Conservation (phyloP, 495 filamentous ascomycete species). For the Tuber magnatum region DNA sequence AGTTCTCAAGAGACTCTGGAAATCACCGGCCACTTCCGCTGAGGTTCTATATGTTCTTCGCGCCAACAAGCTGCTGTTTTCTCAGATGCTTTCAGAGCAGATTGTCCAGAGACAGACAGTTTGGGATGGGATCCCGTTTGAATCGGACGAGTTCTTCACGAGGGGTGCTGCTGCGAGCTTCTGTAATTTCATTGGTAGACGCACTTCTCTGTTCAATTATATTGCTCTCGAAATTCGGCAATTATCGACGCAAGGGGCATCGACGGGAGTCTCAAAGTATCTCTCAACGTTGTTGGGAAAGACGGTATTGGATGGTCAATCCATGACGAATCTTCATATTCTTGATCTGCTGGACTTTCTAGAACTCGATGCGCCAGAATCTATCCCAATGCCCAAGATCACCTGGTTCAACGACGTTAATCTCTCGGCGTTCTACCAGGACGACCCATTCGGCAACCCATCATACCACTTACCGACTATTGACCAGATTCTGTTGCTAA, state of each 20-base stretch:
- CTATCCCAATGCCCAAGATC: slow-evolving; percentile 48
- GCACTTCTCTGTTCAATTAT: slow-evolving; percentile 72
- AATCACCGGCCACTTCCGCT: slow-evolving; percentile 66
- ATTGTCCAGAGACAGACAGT: slow-evolving; percentile 55
- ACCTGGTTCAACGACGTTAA: slow-evolving; percentile 54
- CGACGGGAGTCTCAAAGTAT: slow-evolving; percentile 68
- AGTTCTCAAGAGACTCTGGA: slow-evolving; percentile 73
- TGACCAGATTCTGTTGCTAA: slow-evolving; percentile 56
- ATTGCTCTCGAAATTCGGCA: slow-evolving; percentile 73
- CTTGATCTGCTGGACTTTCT: slow-evolving; percentile 94
- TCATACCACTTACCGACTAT: slow-evolving; percentile 44
- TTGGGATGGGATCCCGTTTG: slow-evolving; percentile 50
- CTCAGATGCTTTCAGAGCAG: slow-evolving; percentile 57
- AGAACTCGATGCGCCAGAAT: slow-evolving; percentile 56
- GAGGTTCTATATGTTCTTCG: slow-evolving; percentile 72
- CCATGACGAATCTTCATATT: slow-evolving; percentile 60
- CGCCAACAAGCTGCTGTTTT: slow-evolving; percentile 63
- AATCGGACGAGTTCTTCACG: slow-evolving; percentile 56
- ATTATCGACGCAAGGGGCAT: slow-evolving; percentile 60
- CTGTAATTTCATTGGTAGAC: slow-evolving; percentile 64
- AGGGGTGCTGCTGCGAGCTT: slow-evolving; percentile 57
- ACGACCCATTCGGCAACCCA: slow-evolving; percentile 32
- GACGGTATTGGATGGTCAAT: slow-evolving; percentile 55
- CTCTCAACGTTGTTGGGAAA: slow-evolving; percentile 72
- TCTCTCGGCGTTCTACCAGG: slow-evolving; percentile 34